phyloP scores from a whole-genome alignment of 2,329 filamentous ascomycete species.

The Arthroderma sp. region DNA sequence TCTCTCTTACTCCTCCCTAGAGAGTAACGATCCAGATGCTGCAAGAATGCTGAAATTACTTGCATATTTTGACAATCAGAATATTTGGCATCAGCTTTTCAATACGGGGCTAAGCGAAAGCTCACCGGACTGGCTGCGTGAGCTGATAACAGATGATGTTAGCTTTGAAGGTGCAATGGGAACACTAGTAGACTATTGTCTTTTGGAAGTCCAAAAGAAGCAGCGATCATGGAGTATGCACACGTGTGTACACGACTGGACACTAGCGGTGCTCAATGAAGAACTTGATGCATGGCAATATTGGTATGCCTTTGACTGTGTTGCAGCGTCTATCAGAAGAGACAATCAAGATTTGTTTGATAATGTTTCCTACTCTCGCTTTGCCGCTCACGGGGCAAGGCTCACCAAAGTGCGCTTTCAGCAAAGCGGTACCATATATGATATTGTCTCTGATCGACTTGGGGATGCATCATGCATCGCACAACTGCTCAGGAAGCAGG shows the following conservation, averaged over 20 bases:
- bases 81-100: conserved; percentile 36
- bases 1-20: conserved; percentile 26
- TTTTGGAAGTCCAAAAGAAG: not conserved
- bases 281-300: not conserved
- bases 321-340: not conserved
- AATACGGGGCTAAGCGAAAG: not conserved
- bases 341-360: not conserved
- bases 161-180: not conserved
- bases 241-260: conserved; percentile 1
- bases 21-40: conserved; percentile 17
- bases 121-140: not conserved
- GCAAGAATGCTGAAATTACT: conserved; percentile 29
- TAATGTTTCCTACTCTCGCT: not conserved
- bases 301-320: conserved; percentile 1
- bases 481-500: no score
- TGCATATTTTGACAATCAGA: conserved; percentile 33
- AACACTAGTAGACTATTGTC: not conserved
- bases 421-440: not conserved
- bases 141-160: not conserved
- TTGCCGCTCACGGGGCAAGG: not conserved
- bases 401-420: not conserved
- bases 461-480: no score
- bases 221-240: not conserved
- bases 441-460: not conserved
- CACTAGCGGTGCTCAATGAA: not conserved